phyloP scores from a whole-genome alignment of 805 yeast species.

The Starmerella floricola region DNA sequence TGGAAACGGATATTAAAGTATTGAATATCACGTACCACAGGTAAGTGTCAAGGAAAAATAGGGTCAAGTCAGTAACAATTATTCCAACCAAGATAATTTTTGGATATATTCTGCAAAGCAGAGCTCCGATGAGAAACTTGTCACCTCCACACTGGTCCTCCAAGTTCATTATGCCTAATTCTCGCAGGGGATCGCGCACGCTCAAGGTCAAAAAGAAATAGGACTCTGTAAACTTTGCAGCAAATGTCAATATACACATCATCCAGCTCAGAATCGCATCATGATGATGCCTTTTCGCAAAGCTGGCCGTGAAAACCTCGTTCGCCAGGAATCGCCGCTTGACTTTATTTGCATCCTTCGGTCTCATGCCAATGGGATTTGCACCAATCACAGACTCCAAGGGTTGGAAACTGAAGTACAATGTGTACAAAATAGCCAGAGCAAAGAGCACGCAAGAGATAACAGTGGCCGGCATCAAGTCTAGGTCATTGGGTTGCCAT shows the following conservation, averaged over 20 bases:
- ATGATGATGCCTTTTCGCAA: constrained; percentile 42
- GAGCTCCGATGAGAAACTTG: constrained; percentile 35
- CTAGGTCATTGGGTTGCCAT: constrained; percentile 12
- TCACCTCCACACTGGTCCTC: constrained; percentile 52
- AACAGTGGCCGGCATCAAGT: constrained; percentile 22
- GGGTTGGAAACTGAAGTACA: constrained; percentile 52
- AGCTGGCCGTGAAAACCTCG: constrained; percentile 46
- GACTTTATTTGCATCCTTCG: constrained; percentile 9
- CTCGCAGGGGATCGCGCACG: constrained; percentile 60
- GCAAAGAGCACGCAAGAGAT: constrained; percentile 45
- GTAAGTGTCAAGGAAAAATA: constrained; percentile 71
- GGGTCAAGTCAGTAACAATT: constrained; percentile 47
- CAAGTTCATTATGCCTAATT: constrained; percentile 44
- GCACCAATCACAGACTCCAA: constrained; percentile 41
- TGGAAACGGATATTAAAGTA: constrained; percentile 56
- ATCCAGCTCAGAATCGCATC: constrained; percentile 52
- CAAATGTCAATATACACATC: constrained; percentile 55
- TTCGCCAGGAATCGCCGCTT: constrained; percentile 36
- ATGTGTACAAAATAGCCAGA: constrained; percentile 41
- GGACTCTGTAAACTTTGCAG: constrained; percentile 61
- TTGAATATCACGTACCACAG: constrained; percentile 79
- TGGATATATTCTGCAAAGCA: constrained; percentile 48
- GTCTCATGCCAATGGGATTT: neutral
- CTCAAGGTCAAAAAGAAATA: constrained; percentile 67
- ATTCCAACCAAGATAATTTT: constrained; percentile 42